Percentiles rank a stretch among this genome's conserved stretches.
Conservation (phyloP, 179 eudicot species). For the Gypsophila paniculata region DNA sequence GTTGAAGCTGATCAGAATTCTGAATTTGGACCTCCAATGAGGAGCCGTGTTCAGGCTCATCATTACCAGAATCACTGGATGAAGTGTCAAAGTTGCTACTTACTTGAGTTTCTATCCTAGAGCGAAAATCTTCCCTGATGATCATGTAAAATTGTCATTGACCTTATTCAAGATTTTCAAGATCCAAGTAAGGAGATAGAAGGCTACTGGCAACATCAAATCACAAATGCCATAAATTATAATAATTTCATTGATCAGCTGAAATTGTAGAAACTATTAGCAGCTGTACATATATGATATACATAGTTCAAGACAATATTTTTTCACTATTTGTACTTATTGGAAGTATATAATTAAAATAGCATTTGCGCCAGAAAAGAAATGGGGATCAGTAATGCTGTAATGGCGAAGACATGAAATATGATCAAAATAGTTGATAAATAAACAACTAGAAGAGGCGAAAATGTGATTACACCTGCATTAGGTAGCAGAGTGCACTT, state of each 20-base stretch:
- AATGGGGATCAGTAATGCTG: neutral
- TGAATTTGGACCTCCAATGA: slow-evolving; percentile 40
- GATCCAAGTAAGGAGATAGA: neutral
- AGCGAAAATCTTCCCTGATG: slow-evolving; percentile 79
- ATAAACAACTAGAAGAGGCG: neutral
- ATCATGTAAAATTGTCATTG: slow-evolving; percentile 11
- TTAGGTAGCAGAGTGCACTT: too few species aligned
- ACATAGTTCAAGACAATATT: neutral
- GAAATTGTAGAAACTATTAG: neutral
- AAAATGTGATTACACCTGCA: neutral
- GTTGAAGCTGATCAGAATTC: slow-evolving; percentile 40
- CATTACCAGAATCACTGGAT: slow-evolving; percentile 36
- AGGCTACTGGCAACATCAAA: neutral
- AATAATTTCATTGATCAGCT: neutral
- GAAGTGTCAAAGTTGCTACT: slow-evolving; percentile 47
- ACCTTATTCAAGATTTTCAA: neutral
- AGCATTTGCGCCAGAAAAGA: neutral
- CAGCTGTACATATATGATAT: neutral
- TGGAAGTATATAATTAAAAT: neutral
- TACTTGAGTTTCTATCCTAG: slow-evolving; percentile 69
- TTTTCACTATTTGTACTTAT: neutral
- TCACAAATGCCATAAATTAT: neutral
- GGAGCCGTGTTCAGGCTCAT: slow-evolving; percentile 35
- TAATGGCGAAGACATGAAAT: neutral
- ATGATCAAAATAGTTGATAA: neutral